Base-by-base conservation (phyloP, 2,329 filamentous ascomycete species). In the Phyllosticta ampelicida region DNA sequence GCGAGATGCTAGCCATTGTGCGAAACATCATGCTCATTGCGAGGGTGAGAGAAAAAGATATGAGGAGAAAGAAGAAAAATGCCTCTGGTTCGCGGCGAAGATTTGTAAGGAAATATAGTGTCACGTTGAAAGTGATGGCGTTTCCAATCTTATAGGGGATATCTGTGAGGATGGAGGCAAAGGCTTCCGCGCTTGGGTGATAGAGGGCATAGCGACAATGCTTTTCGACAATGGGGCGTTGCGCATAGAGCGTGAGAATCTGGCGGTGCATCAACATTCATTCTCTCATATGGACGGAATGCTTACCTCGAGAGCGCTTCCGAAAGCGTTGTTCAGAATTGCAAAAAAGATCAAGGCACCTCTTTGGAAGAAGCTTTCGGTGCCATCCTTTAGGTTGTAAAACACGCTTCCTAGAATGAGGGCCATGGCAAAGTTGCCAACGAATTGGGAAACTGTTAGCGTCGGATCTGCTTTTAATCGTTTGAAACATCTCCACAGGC, bases 141-240 rank as follows among this genome's bases (percentile, higher is more conserved):
- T 91, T 91, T n/a, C 73, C 44, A 9, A 95, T 72, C 71, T 94
- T 95, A 72, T 89, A 89, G 0, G 91, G 91, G 73, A 95, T 74
- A 65, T 96, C 91, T 62, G 83, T 86, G 28, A 96, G 73, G 86
- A 95, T 94, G 9, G 88, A 94, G 0, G 88, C 84, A 60, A 89
- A 79, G n/a, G 90, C 89, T 77, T 96, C 90, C 16, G 90, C 87
- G 9, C 87, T 90, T 0, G 91, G 90, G 66, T 95, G 91, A 66
- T 96, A 95, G 18, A 96, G 79, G 18, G 90, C 90, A 69, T 95
- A 96, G 60, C 87, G 84, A 58, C 80, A 76, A 65, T 96, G 91
- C 70, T 96, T 96, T 69, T 96, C 90, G 61, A 96, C 89, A 65
- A 96, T 95, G 1, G 88, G 87, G 44, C 91, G 86, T 80, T 96